Percentiles rank a stretch among this genome's conserved stretches.
Conservation (phyloP, 106 monocot species). For the Platanthera guangdongensis region DNA sequence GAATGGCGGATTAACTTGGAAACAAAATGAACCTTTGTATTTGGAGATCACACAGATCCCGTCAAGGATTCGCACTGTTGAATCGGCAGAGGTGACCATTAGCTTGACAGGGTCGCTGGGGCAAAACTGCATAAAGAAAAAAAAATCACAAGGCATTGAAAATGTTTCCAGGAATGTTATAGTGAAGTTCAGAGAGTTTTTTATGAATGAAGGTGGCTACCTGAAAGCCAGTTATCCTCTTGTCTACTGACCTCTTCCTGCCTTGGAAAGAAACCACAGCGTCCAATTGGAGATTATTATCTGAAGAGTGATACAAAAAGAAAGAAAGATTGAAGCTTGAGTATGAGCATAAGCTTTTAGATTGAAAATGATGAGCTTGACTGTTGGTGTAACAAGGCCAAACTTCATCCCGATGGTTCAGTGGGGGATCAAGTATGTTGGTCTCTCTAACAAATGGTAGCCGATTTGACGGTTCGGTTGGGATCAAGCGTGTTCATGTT, state of each 20-base stretch:
- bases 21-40: conserved; percentile 40
- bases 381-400: too few species aligned
- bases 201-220: conserved; percentile 17
- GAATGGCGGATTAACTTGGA: background rate
- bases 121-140: conserved; percentile 41
- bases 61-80: conserved; percentile 53
- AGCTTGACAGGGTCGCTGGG: conserved; percentile 39
- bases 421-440: too few species aligned
- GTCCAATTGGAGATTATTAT: conserved; percentile 46
- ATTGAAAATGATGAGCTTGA: too few species aligned
- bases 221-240: conserved; percentile 84
- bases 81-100: conserved; percentile 69
- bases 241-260: conserved; percentile 59
- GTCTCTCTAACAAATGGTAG: too few species aligned
- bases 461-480: too few species aligned
- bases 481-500: too few species aligned
- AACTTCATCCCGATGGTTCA: too few species aligned
- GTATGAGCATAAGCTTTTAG: too few species aligned
- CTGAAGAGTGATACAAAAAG: conserved; percentile 23
- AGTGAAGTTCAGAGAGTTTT: background rate
- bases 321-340: background rate
- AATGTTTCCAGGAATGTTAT: background rate
- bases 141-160: background rate
- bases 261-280: conserved; percentile 38
- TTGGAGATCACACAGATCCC: conserved; percentile 43